A percentile compares a stretch with the other conserved stretches of the same genome.
These are phyloP conservation scores for Trichoderma semiorbis DNA, from an alignment of 2,329 filamentous ascomycete species.

Conservation along the genomic window DNA sequence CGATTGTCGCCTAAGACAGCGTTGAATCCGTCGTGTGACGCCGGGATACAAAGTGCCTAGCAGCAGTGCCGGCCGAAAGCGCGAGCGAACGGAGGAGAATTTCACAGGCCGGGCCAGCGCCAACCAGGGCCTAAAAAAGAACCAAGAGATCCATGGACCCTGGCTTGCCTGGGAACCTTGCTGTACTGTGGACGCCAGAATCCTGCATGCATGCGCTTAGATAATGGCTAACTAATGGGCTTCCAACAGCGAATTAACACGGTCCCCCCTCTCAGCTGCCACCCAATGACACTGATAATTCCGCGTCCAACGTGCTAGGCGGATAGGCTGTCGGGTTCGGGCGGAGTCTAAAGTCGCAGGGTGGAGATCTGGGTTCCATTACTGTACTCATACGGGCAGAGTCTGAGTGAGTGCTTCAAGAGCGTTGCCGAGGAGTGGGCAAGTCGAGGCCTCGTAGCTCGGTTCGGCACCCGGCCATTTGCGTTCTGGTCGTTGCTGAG, in stretches of 20 bases:
- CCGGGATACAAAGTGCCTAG: neutral
- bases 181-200: neutral
- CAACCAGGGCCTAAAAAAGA: neutral
- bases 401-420: neutral
- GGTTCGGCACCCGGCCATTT: neutral
- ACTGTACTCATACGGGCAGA: neutral
- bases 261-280: neutral
- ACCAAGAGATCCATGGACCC: neutral
- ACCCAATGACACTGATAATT: slow-evolving; percentile 1
- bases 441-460: neutral
- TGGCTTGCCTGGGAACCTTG: neutral
- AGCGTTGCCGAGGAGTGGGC: neutral
- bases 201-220: neutral
- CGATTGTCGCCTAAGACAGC: neutral
- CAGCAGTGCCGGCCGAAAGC: neutral
- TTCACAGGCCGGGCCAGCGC: neutral
- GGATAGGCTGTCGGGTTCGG: slow-evolving; percentile 15
- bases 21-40: neutral
- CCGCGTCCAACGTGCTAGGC: slow-evolving; percentile 5
- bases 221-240: neutral
- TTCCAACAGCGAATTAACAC: neutral
- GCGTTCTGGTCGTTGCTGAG: neutral
- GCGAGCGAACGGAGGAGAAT: neutral
- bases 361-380: neutral
- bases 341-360: slow-evolving; percentile 6